Evolutionary conservation across 148 eudicot species (phyloP), one percentile per base, ranked within the genome.

Genomic region (Oxyria digyna): DNA sequence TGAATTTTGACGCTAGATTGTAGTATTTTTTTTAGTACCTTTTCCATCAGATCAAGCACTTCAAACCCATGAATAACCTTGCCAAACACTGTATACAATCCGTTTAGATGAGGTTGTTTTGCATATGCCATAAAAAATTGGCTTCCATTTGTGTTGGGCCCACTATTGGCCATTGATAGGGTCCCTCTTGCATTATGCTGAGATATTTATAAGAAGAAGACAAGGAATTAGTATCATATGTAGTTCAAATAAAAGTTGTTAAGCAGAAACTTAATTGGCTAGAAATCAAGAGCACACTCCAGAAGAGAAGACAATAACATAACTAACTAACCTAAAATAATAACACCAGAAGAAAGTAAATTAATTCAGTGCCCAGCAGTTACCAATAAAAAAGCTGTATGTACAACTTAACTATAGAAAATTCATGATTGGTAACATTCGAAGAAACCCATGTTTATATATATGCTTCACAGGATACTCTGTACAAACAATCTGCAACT

Each of bases 51-150:
- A 80, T 90, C 97, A 72, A 94, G 99, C 62, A 90, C 92, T 84
- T 94, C 97, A 77, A 94, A 94, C 62, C 99, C 97, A 85, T 90
- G 96, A 80, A 94, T 94, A 66, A 91, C 99, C 78, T 91, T 94
- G 68, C 97, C 99, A 68, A 94, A 88, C 68, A 94, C 81, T 1
- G 93, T 94, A 80, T 94, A 94, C 66, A 82, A 45, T 68, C 97
- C 97, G 73, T 94, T 94, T 46, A 94, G 90, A 88, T 90, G 99
- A 42, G 99, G 99, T 66, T 94, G 99, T 78, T 94, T 90, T 52
- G 83, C 97, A 66, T 94, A 94, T 69, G 89, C 70, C 17, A 94
- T 42, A 73, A 94, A 90, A 80, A 94, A 94, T 77, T 94, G 99
- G 76, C 99, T 94, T 71, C 97, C 97, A 68, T 91, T 94, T 8